A percentile compares a stretch with the other conserved stretches of the same genome.
Conservation (phyloP, 2,329 filamentous ascomycete species). For the Aspergillus sp. region DNA sequence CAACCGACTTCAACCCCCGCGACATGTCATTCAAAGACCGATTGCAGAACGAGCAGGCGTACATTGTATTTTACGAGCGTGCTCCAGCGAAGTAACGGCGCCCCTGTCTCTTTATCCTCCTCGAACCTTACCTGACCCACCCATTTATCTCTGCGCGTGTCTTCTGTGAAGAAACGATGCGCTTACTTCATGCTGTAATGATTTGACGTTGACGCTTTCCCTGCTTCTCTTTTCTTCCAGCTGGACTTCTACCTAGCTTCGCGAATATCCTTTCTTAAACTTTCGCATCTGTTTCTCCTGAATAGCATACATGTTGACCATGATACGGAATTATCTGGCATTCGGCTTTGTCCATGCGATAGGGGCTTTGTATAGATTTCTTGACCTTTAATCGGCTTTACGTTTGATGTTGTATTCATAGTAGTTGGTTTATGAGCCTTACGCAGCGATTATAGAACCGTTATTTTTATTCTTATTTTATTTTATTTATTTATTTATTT, state of each 20-base stretch:
- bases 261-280: not conserved
- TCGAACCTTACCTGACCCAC: not conserved
- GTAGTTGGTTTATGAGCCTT: not conserved
- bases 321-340: conserved; percentile 1
- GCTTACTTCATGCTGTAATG: conserved; percentile 10
- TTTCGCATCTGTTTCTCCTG: not conserved
- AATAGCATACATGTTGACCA: not conserved
- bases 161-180: conserved; percentile 8
- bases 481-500: not conserved
- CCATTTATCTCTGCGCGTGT: not conserved
- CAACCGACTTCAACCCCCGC: conserved; percentile 58
- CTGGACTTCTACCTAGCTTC: not conserved
- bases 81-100: conserved; percentile 40
- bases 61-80: conserved; percentile 64
- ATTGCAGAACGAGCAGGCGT: conserved; percentile 63
- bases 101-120: conserved; percentile 4
- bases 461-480: not conserved
- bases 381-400: not conserved
- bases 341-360: not conserved
- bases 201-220: conserved; percentile 1
- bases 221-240: not conserved
- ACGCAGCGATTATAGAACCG: not conserved
- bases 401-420: not conserved
- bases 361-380: conserved; percentile 6
- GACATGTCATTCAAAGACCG: conserved; percentile 49